Evolutionary conservation across 169 alveolate species (phyloP), one percentile per base, ranked within the genome.

Genomic region (Plasmodium gallinaceum): DNA sequence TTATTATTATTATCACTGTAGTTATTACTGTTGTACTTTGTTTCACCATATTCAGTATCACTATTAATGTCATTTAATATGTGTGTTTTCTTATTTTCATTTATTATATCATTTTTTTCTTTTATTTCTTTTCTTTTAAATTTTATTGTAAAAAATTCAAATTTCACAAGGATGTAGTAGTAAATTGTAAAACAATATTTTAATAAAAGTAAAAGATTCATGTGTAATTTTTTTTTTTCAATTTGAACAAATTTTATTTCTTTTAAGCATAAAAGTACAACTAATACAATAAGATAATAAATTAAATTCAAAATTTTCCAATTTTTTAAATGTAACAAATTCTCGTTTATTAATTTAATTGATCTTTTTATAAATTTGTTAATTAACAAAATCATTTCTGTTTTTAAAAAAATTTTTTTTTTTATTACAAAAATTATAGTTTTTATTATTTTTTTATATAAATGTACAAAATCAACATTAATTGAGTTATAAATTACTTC

Each of bases 381-480:
- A 51, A 83, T 22, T 26, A 83, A 32, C 14, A 54, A 52, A 58
- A 83, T 83, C 43, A 68, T 68, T 52, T 83, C 91, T 10, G 37
- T 12, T 45, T 51, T 83, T 22, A 66, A 39, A 8, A 18, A 66
- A 26, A 16, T 14, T 39, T 80, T 80, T 62, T 83, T 83, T 45
- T 66, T 80, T 58, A 83, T 54, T 12, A 83, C 39, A 52, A 18
- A 48, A 18, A 71, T 66, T 52, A 83, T 83, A 16, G 39, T 60
- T 54, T 83, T 83, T 42, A 69, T 66, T 54, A 83, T 83, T 37
- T 83, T 39, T 26, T 69, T 83, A 32, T 83, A 83, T 24, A 83
- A 58, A 32, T 60, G 61, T 32, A 83, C 57, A 26, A 83, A 68
- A 54, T 83, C 91, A 6, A 83, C 73, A 22, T 26, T 52, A n/a